These are phyloP conservation scores for Solanum tarijense DNA, from an alignment of 257 asterid genomes.

Conservation along the genomic window DNA sequence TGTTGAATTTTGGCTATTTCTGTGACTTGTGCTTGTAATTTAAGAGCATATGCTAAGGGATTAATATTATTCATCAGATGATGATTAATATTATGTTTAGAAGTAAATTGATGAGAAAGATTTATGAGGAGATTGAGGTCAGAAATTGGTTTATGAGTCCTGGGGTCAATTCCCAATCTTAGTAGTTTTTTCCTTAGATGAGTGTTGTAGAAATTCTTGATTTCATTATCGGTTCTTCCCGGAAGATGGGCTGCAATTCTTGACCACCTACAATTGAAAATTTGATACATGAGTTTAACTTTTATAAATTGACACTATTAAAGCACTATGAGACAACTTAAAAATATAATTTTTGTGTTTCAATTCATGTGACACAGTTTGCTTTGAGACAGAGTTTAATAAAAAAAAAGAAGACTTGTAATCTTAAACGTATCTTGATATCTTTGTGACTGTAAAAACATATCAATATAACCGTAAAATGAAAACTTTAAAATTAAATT, in stretches of 20 bases:
- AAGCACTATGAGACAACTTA: not conserved
- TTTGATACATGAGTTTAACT: not conserved
- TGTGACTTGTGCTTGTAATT: slow-evolving; percentile 8
- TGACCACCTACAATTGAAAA: slow-evolving; percentile 39
- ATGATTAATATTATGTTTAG: not conserved
- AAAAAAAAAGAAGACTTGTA: not conserved
- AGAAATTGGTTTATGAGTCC: slow-evolving; percentile 32
- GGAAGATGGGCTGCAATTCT: slow-evolving; percentile 51
- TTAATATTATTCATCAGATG: not conserved
- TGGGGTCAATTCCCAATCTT: slow-evolving; percentile 40
- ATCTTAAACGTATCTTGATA: not conserved
- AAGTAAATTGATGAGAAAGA: slow-evolving; percentile 7
- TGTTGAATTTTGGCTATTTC: slow-evolving; percentile 22
- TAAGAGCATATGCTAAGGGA: slow-evolving; percentile 8
- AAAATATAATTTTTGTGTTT: not conserved
- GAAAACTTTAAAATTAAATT: not conserved
- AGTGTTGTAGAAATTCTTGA: slow-evolving; percentile 59
- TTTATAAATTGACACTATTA: not conserved
- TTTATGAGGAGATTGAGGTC: slow-evolving; percentile 13
- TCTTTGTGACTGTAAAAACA: not conserved
- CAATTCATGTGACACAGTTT: not conserved
- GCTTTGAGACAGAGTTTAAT: not conserved
- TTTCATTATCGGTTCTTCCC: slow-evolving; percentile 56
- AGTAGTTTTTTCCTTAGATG: slow-evolving; percentile 42
- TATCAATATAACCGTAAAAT: not conserved